Percentiles rank a stretch among this genome's conserved stretches.
phyloP scores from a whole-genome alignment of 169 alveolate species.

The Plasmodium fragile region DNA sequence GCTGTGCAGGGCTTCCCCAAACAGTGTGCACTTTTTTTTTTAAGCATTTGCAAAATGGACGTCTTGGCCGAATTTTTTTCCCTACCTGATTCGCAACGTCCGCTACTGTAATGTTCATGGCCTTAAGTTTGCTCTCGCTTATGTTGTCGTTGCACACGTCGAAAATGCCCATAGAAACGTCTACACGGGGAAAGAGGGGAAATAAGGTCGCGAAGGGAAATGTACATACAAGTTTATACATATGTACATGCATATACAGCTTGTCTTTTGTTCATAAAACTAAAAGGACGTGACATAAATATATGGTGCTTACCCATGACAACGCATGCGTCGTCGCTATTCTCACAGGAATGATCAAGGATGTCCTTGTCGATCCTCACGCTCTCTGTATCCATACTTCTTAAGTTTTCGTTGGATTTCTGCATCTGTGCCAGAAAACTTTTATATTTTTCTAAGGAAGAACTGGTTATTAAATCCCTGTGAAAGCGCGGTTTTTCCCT shows the following conservation, averaged over 20 bases:
- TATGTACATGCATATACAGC: neutral
- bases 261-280: neutral
- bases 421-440: conserved; percentile 36
- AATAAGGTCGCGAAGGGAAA: neutral
- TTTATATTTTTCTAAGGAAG: conserved; percentile 40
- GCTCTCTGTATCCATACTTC: conserved; percentile 53
- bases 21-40: neutral
- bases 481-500: conserved; percentile 40
- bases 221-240: conserved; percentile 7
- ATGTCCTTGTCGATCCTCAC: conserved; percentile 56
- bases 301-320: conserved; percentile 50
- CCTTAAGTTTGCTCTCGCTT: conserved; percentile 44
- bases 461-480: conserved; percentile 34
- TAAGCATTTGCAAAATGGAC: neutral
- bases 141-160: conserved; percentile 65
- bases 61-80: neutral
- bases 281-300: neutral
- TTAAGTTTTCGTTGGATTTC: conserved; percentile 65
- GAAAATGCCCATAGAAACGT: conserved; percentile 69
- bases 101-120: conserved; percentile 64
- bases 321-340: conserved; percentile 32
- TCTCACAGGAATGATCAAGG: conserved; percentile 21
- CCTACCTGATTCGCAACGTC: conserved; percentile 43
- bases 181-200: conserved; percentile 18
- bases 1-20: neutral